A percentile compares a stretch with the other conserved stretches of the same genome.
Evolutionary conservation across 257 asterid species (phyloP).

Genomic region (Solanum sejunctum): DNA sequence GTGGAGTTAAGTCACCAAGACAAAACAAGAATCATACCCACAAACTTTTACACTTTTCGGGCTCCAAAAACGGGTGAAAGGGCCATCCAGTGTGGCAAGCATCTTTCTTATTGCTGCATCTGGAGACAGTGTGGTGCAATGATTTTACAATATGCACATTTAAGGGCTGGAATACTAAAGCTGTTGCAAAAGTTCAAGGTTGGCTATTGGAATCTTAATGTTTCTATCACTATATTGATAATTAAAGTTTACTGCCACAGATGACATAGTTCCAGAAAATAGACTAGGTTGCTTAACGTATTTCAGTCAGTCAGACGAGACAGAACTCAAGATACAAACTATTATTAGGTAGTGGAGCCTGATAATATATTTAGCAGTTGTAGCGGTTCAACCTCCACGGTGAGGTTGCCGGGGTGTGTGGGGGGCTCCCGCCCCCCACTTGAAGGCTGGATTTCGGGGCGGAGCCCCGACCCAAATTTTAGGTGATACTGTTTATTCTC

Average conservation of each 20-base stretch:
- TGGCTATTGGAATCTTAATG: not conserved
- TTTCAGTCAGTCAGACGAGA: not conserved
- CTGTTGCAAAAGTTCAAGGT: not conserved
- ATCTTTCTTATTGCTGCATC: constrained; percentile 90
- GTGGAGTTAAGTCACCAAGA: not conserved
- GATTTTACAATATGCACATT: not conserved
- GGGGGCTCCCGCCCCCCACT: too few species aligned
- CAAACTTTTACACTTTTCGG: constrained; percentile 72
- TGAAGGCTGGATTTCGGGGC: too few species aligned
- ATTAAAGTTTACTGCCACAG: not conserved
- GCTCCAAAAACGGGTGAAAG: constrained; percentile 95
- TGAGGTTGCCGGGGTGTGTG: too few species aligned
- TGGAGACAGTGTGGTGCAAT: constrained; percentile 9
- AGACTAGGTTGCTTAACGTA: not conserved
- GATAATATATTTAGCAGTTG: too few species aligned
- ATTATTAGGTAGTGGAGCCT: too few species aligned
- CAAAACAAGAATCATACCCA: constrained; percentile 47
- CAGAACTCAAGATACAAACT: not conserved
- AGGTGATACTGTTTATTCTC: too few species aligned
- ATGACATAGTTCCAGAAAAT: not conserved
- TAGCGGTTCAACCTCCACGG: too few species aligned
- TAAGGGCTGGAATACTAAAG: not conserved
- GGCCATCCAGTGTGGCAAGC: constrained; percentile 89
- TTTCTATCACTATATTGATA: not conserved
- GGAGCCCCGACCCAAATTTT: too few species aligned